phyloP scores from a whole-genome alignment of 169 alveolate genomes.

The Cryptosporidium muris region DNA sequence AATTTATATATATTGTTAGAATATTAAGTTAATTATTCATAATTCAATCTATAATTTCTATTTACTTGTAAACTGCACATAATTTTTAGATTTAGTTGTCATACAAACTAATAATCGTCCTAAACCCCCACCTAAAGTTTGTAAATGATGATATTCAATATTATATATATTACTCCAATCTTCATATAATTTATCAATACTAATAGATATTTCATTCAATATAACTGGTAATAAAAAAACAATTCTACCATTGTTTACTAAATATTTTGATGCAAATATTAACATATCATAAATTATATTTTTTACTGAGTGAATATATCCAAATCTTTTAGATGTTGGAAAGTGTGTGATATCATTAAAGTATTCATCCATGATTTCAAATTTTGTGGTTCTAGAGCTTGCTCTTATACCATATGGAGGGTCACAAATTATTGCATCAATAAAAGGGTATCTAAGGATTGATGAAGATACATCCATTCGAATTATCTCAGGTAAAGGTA shows the following conservation, averaged over 20 bases:
- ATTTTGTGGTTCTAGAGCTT: slow-evolving; percentile 76
- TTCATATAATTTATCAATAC: background rate
- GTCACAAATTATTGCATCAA: slow-evolving; percentile 95
- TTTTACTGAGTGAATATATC: slow-evolving; percentile 23
- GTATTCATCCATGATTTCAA: background rate
- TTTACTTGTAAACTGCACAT: no score
- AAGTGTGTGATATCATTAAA: background rate
- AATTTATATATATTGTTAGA: no score
- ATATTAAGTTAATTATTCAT: no score
- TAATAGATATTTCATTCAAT: slow-evolving; percentile 1
- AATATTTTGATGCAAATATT: slow-evolving; percentile 74
- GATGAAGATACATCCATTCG: slow-evolving; percentile 71
- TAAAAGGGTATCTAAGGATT: slow-evolving; percentile 77
- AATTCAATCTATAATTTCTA: no score
- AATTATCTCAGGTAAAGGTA: slow-evolving; percentile 84
- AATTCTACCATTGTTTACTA: slow-evolving; percentile 81
- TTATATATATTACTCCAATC: slow-evolving; percentile 1
- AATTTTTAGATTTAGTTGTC: background rate
- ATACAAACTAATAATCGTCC: slow-evolving; percentile 42
- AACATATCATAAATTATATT: slow-evolving; percentile 73
- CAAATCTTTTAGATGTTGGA: slow-evolving; percentile 1
- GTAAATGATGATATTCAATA: slow-evolving; percentile 32
- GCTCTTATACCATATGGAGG: slow-evolving; percentile 98
- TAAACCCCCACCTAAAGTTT: slow-evolving; percentile 57
- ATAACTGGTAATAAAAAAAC: slow-evolving; percentile 82